phyloP scores from a whole-genome alignment of 495 filamentous ascomycete species.

The Xylaria telfairii region DNA sequence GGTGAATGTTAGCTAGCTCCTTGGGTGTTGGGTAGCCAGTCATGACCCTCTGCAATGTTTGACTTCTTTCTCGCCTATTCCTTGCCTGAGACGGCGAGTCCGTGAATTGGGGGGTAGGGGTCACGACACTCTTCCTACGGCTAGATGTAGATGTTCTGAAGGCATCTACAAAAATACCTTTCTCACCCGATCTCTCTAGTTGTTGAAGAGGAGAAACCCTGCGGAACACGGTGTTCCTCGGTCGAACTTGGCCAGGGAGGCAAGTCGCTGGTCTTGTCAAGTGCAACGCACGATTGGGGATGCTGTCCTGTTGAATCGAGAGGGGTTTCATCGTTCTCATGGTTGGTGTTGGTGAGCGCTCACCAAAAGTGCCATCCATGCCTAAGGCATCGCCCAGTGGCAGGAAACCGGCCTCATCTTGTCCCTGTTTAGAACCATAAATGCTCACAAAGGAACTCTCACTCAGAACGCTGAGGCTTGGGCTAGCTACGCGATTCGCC shows the following conservation, averaged over 20 bases:
- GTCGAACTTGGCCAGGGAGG: conserved; percentile 44
- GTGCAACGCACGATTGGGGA: conserved; percentile 11
- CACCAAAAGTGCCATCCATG: conserved; percentile 38
- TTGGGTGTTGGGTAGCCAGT: conserved; percentile 43
- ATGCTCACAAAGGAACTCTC: conserved; percentile 79
- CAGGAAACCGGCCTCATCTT: conserved; percentile 28
- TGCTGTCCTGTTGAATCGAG: neutral
- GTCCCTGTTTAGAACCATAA: conserved; percentile 55
- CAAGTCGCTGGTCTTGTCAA: conserved; percentile 25
- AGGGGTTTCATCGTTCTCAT: conserved; percentile 23
- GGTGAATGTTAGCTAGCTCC: conserved; percentile 38
- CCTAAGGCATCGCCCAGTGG: conserved; percentile 33
- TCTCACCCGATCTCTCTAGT: conserved; percentile 44
- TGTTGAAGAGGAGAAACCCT: conserved; percentile 49
- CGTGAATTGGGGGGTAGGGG: conserved; percentile 27
- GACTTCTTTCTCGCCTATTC: conserved; percentile 50
- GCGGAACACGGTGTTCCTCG: conserved; percentile 50
- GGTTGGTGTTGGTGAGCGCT: conserved; percentile 27
- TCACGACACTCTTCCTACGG: conserved; percentile 33
- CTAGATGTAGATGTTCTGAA: conserved; percentile 33
- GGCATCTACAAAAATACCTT: conserved; percentile 26
- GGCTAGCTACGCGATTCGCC: conserved; percentile 57
- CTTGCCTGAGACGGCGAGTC: conserved; percentile 32
- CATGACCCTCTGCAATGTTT: conserved; percentile 46
- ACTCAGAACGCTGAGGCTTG: conserved; percentile 76